Evolutionary conservation across 129 eudicot genomes (phyloP), one percentile per base, ranked within the genome.

Genomic region (Lactuca saligna): DNA sequence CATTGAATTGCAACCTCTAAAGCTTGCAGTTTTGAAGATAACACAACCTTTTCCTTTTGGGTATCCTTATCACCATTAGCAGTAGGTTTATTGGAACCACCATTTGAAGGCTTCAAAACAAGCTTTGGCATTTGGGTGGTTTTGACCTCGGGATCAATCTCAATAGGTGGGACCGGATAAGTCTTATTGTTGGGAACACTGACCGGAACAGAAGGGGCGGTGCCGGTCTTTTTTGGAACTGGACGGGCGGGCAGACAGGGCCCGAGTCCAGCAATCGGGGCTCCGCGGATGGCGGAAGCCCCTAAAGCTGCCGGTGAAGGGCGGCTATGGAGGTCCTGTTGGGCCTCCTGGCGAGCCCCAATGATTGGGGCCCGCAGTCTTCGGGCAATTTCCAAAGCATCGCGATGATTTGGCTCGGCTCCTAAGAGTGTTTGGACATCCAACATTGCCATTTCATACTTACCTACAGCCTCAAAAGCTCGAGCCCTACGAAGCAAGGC

Each of bases 301-400:
- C 98, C 98, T 31, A 93, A 85, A 25, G 98, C 98, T 3, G 98
- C 98, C 2, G 96, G 96, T 0, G 98, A 93, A 16, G 98, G 98
- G 46, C 95, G 95, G 67, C 98, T 93, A 71, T 86, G 98, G 50
- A 88, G 87, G 63, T 93, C 98, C 80, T 81, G 95, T 17, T 86
- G 96, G 25, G 87, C 90, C 70, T 85, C 97, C 56, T 85, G 96
- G 8, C 94, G 87, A 4, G 88, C 79, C 41, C 95, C 95, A 14
- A 53, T 32, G 44, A 85, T 67, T 1, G 86, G 90, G 46, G 61
- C 68, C n/a, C 91, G 76, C 66, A 89, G 74, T 61, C 96, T 61
- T 41, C 86, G 75, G 20, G 81, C 87, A 84, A 93, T 88, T 57
- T 89, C 96, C 73, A 86, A 75, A 1, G 90, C 98, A 86, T 93